A percentile compares a stretch with the other conserved stretches of the same genome.
These are phyloP conservation scores for Globisporangium splendens DNA, from an alignment of 352 stramenopile genomes.

Conservation along the genomic window DNA sequence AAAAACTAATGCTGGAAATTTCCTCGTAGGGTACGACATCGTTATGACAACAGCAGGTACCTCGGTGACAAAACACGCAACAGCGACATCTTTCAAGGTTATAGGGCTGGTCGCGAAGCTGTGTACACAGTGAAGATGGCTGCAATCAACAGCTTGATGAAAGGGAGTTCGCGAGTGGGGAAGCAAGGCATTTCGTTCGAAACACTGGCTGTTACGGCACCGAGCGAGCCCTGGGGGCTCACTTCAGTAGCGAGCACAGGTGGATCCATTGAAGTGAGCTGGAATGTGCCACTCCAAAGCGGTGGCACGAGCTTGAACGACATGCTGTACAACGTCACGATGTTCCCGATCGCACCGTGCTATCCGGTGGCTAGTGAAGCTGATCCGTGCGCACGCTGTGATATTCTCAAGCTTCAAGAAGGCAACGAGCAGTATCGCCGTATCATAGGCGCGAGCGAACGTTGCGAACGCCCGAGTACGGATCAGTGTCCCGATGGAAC, in stretches of 20 bases:
- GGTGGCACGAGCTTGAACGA: conserved; percentile 26
- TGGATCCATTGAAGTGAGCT: conserved; percentile 47
- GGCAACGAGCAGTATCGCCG: conserved; percentile 18
- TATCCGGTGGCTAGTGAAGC: conserved; percentile 12
- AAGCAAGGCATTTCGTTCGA: conserved; percentile 34
- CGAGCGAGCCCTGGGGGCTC: conserved; percentile 35
- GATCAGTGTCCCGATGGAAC: conserved; percentile 33
- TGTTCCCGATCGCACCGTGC: conserved; percentile 30
- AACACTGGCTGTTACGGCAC: conserved; percentile 20
- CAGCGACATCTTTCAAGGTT: conserved; percentile 19
- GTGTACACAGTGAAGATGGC: conserved; percentile 51
- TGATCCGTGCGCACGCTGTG: conserved; percentile 27
- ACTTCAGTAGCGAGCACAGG: conserved; percentile 26
- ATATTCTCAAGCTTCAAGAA: conserved; percentile 18
- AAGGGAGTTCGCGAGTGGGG: conserved; percentile 19
- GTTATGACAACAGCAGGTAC: conserved; percentile 18
- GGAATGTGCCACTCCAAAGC: conserved; percentile 35
- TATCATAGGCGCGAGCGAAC: too few species aligned
- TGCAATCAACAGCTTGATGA: conserved; percentile 29
- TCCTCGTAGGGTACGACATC: conserved; percentile 21
- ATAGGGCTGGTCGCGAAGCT: conserved; percentile 23
- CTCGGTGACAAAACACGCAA: conserved; percentile 5
- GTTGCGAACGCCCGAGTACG: conserved; percentile 15
- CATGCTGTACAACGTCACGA: conserved; percentile 46
- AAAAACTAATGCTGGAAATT: too few species aligned